Evolutionary conservation across 495 filamentous ascomycete genomes (phyloP).

Genomic region (Penicillium argentinense): DNA sequence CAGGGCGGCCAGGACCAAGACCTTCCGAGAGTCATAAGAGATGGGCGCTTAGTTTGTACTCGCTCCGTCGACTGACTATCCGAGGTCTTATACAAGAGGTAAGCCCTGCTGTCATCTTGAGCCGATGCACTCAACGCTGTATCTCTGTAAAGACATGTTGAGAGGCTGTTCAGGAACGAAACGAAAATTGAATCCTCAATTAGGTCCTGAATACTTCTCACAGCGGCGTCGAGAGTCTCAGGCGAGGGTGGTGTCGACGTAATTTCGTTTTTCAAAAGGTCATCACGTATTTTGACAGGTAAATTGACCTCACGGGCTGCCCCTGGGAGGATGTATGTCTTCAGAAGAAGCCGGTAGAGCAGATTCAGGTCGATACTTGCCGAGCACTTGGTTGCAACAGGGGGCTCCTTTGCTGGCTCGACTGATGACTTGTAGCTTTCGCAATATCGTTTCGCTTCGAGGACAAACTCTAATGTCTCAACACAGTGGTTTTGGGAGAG

Average conservation of each 20-base stretch:
- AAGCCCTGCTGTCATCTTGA: neutral
- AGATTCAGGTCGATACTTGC: neutral
- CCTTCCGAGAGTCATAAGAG: neutral
- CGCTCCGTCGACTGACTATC: neutral
- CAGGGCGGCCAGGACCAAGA: conserved; percentile 1
- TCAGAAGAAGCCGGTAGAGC: conserved; percentile 40
- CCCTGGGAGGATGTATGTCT: conserved; percentile 75
- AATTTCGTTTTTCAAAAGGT: conserved; percentile 61
- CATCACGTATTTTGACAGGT: conserved; percentile 70
- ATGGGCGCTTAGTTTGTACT: neutral
- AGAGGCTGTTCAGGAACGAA: conserved; percentile 73
- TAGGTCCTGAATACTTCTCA: conserved; percentile 76
- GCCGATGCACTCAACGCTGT: neutral
- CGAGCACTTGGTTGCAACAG: neutral
- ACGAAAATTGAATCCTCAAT: conserved; percentile 77
- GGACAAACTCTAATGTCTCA: conserved; percentile 87
- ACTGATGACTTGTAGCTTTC: neutral
- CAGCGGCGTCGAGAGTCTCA: conserved; percentile 70
- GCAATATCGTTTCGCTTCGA: conserved; percentile 62
- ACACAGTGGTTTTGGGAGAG: conserved; percentile 88
- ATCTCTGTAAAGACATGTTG: neutral
- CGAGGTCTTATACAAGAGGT: neutral
- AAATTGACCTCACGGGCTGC: conserved; percentile 81
- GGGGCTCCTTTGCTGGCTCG: neutral
- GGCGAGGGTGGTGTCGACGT: conserved; percentile 65